Evolutionary conservation across 768 basidiomycete species (phyloP), one percentile per base, ranked within the genome.

Genomic region (Candolleomyces efflorescens): DNA sequence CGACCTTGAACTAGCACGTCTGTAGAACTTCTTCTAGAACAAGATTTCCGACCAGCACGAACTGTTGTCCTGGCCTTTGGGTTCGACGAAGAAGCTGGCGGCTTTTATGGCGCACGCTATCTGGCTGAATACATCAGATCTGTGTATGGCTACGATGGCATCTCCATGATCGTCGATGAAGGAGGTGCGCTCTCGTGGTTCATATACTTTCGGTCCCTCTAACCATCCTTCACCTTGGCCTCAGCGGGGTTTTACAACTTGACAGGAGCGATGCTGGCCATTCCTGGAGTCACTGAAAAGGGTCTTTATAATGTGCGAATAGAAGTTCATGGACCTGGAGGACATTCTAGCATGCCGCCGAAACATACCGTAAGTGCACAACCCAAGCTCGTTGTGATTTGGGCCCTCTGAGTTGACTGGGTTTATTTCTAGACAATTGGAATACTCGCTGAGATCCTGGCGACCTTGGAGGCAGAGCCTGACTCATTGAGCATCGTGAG

Each of bases 41-140:
- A 22, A 41, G 59, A 60, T 7, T 72, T 69, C 67, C 62, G 53
- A 4, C 71, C 71, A 3, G 23, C 57, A n/a, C 56, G 69, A 41
- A 68, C 67, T 11, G 59, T 72, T 18, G 67, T 72, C 10, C 62
- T 72, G 2, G 67, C 71, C 0, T 72, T 72, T 39, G 71, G 71
- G 6, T 69, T 71, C 58, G 71, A 72, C 47, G 71, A 72, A 60
- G 71, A 72, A 62, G 68, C 70, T 10, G 67, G 67, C 53, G 71
- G 71, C 2, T 67, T 66, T 2, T 60, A 64, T 44, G 71, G 71
- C 1, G 71, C 71, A 5, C 56, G 53, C 10, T 67, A 65, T 43
- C 68, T 72, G 41, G 68, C 55, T 10, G 59, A 61, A 17, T 47
- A 67, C 39, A 61, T 72, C 10, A 62, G 67, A 43, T 47, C 49